Percentiles rank a stretch among this genome's conserved stretches.
Conservation (phyloP, 768 basidiomycete genomes). For the Termitomyces sp. region DNA sequence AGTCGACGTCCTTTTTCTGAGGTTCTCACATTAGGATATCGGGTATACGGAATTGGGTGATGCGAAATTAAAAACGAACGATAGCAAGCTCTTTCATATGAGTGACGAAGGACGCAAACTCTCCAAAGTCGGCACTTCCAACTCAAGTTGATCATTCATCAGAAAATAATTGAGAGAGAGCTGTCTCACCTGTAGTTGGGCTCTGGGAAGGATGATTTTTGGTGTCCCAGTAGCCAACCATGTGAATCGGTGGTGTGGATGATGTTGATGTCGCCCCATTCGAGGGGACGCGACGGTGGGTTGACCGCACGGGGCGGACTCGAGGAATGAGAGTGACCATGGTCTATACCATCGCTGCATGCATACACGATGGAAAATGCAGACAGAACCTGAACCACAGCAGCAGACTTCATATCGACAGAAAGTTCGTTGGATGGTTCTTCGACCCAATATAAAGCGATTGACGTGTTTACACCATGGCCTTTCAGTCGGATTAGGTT, state of each 20-base stretch:
- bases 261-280: slow-evolving; percentile 88
- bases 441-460: neutral
- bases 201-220: slow-evolving; percentile 66
- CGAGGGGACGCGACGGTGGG: slow-evolving; percentile 62
- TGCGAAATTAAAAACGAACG: slow-evolving; percentile 23
- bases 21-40: neutral
- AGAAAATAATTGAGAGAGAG: neutral
- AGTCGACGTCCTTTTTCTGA: slow-evolving; percentile 22
- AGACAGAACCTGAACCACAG: neutral
- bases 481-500: too few species aligned
- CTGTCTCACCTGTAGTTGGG: slow-evolving; percentile 58
- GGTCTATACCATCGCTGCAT: slow-evolving; percentile 18
- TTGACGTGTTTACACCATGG: too few species aligned
- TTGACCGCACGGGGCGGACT: slow-evolving; percentile 37
- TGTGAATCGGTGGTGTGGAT: slow-evolving; percentile 83
- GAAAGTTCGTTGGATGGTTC: too few species aligned
- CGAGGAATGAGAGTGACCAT: slow-evolving; percentile 22
- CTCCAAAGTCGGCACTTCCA: slow-evolving; percentile 48
- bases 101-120: slow-evolving; percentile 79
- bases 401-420: neutral
- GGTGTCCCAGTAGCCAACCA: slow-evolving; percentile 72
- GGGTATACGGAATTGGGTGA: neutral
- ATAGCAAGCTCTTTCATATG: slow-evolving; percentile 76
- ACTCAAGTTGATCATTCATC: neutral
- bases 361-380: neutral